Conservation (phyloP, 2,329 filamentous ascomycete species). For the Hymenotorrendiella dingleyae region DNA sequence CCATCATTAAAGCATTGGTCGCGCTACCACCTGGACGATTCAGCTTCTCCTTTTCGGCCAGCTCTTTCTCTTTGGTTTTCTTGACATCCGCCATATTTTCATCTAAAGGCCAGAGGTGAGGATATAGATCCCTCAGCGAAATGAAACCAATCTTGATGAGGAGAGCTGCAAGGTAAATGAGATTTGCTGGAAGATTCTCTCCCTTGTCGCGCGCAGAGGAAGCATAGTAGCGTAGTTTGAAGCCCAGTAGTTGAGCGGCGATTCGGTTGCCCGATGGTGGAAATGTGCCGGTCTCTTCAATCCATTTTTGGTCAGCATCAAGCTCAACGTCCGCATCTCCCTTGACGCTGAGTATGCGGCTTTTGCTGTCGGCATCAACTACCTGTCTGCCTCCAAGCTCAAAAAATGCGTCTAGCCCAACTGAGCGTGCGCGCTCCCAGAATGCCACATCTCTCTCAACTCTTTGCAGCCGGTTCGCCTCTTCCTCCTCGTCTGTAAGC, state of each 20-base stretch:
- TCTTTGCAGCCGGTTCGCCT: conserved; percentile 48
- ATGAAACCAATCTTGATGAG: conserved; percentile 97
- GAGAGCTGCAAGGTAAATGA: conserved; percentile 85
- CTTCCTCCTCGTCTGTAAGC: conserved; percentile 60
- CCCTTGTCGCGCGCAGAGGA: conserved; percentile 67
- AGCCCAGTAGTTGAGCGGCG: conserved; percentile 89
- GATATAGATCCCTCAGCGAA: conserved; percentile 82
- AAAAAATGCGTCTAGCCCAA: conserved; percentile 80
- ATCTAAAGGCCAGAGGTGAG: conserved; percentile 83
- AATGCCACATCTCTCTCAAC: conserved; percentile 67
- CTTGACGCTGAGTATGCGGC: conserved; percentile 38
- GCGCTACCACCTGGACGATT: conserved; percentile 63
- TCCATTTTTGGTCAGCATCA: conserved; percentile 65
- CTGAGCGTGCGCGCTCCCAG: conserved; percentile 71
- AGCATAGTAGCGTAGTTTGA: conserved; percentile 94
- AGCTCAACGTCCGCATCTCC: conserved; percentile 35
- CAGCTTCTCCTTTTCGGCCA: conserved; percentile 70
- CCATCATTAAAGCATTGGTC: conserved; percentile 79
- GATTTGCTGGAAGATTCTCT: conserved; percentile 81
- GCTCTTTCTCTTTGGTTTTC: conserved; percentile 64
- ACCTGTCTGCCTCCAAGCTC: conserved; percentile 73
- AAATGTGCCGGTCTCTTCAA: conserved; percentile 71
- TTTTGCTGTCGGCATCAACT: conserved; percentile 48
- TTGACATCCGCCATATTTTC: conserved; percentile 73
- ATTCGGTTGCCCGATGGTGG: conserved; percentile 84